Evolutionary conservation across 1,284 basidiomycete species (phyloP).

Genomic region (Agaricales sp.): DNA sequence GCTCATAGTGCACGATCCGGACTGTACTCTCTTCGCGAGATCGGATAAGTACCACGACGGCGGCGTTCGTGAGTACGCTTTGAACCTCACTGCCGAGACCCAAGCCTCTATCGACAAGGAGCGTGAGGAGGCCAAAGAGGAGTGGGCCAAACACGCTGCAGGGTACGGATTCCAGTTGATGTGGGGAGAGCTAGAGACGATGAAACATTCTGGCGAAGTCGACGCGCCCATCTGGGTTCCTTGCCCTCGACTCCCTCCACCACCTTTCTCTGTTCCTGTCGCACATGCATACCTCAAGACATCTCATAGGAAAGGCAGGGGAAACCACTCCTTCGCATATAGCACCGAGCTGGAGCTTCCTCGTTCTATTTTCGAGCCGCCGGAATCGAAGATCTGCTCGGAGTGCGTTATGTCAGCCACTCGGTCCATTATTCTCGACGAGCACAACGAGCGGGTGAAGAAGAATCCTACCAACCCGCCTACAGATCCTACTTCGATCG

Average conservation of each 20-base stretch:
- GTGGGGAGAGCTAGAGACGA: not conserved
- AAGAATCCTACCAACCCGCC: not conserved
- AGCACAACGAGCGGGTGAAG: not conserved
- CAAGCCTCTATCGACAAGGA: not conserved
- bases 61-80: not conserved
- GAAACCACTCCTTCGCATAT: slow-evolving; percentile 31
- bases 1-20: slow-evolving; percentile 4
- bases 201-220: not conserved
- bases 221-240: not conserved
- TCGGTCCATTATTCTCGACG: not conserved
- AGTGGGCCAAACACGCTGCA: not conserved
- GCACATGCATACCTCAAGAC: slow-evolving; percentile 17
- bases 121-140: not conserved
- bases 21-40: not conserved
- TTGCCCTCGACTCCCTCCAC: not conserved
- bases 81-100: not conserved
- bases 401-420: slow-evolving; percentile 18
- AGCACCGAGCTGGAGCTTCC: slow-evolving; percentile 32
- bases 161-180: not conserved
- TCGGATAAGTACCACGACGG: not conserved
- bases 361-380: slow-evolving; percentile 20
- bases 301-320: slow-evolving; percentile 14
- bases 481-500: not conserved
- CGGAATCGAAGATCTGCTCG: slow-evolving; percentile 16
- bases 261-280: slow-evolving; percentile 9